Percentiles rank a stretch among this genome's conserved stretches.
Conservation (phyloP, 2,329 filamentous ascomycete genomes). For the Lecanosticta acicola region DNA sequence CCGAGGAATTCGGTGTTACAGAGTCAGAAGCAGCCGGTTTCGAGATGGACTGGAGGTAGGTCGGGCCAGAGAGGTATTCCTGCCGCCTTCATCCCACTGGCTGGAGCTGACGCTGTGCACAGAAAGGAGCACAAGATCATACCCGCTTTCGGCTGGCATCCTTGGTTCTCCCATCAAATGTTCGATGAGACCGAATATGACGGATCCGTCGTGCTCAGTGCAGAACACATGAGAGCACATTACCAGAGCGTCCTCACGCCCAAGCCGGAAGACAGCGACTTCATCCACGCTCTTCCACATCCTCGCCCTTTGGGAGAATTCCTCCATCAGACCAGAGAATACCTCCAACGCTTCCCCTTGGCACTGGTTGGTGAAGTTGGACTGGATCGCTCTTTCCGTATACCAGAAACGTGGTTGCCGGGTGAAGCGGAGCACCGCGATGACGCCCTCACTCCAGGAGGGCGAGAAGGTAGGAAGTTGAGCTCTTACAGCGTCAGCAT, state of each 20-base stretch:
- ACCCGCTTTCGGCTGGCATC: constrained; percentile 81
- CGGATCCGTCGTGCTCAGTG: constrained; percentile 31
- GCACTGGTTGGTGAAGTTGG: constrained; percentile 74
- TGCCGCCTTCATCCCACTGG: background rate
- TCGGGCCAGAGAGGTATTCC: constrained; percentile 15
- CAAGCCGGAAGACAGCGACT: constrained; percentile 46
- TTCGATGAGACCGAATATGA: constrained; percentile 52
- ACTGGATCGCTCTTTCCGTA: constrained; percentile 69
- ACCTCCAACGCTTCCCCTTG: constrained; percentile 53
- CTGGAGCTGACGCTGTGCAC: background rate
- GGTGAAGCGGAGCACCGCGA: constrained; percentile 39
- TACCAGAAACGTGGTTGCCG: constrained; percentile 56
- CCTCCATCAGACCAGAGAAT: constrained; percentile 50
- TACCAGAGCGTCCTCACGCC: constrained; percentile 62
- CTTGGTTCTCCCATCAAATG: constrained; percentile 77
- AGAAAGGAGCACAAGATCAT: constrained; percentile 46
- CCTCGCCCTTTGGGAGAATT: constrained; percentile 57
- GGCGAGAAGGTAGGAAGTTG: constrained; percentile 62
- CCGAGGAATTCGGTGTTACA: constrained; percentile 49
- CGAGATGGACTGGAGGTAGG: constrained; percentile 32
- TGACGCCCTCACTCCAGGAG: constrained; percentile 57
- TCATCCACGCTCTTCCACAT: constrained; percentile 52
- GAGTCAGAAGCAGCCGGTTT: constrained; percentile 13
- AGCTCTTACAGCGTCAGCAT: constrained; percentile 63
- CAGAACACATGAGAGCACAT: constrained; percentile 50